phyloP scores from a whole-genome alignment of 176 grass and related monocot species.

The Elymus sibiricus region DNA sequence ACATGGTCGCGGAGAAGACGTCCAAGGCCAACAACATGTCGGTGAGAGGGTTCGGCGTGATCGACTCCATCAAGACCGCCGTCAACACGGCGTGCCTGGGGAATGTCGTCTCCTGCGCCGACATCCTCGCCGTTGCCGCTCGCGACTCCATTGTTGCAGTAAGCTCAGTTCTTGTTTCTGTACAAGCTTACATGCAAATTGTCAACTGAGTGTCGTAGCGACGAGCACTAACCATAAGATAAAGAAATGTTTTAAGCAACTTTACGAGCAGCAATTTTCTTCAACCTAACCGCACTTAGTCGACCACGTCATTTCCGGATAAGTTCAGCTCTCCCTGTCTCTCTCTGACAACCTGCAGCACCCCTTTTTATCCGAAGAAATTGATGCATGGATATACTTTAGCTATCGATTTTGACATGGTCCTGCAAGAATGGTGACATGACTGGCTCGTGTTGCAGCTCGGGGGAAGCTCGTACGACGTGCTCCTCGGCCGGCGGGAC shows the following conservation, averaged over 20 bases:
- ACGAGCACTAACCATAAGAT: background rate
- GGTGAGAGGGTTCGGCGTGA: slow-evolving; percentile 55
- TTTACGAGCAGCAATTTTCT: background rate
- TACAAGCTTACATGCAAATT: background rate
- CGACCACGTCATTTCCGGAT: background rate
- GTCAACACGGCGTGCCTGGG: slow-evolving; percentile 55
- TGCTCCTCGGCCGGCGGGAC: slow-evolving; percentile 67
- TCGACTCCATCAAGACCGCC: slow-evolving; percentile 58
- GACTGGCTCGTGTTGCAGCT: slow-evolving; percentile 31
- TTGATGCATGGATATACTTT: background rate
- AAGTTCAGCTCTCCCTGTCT: background rate
- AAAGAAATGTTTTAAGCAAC: background rate
- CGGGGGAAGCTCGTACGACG: slow-evolving; percentile 58
- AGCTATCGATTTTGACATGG: too few species aligned
- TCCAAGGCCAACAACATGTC: slow-evolving; percentile 70
- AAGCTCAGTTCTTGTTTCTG: slow-evolving; percentile 14
- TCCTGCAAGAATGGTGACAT: background rate
- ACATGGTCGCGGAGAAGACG: slow-evolving; percentile 69
- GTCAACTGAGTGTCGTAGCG: background rate
- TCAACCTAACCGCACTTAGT: slow-evolving; percentile 2
- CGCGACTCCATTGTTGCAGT: slow-evolving; percentile 75
- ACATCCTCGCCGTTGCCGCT: slow-evolving; percentile 68
- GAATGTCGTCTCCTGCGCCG: slow-evolving; percentile 82
- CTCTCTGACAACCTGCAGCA: background rate
- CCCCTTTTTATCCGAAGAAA: background rate